Evolutionary conservation across 257 asterid species (phyloP).

Genomic region (Echium plantagineum): DNA sequence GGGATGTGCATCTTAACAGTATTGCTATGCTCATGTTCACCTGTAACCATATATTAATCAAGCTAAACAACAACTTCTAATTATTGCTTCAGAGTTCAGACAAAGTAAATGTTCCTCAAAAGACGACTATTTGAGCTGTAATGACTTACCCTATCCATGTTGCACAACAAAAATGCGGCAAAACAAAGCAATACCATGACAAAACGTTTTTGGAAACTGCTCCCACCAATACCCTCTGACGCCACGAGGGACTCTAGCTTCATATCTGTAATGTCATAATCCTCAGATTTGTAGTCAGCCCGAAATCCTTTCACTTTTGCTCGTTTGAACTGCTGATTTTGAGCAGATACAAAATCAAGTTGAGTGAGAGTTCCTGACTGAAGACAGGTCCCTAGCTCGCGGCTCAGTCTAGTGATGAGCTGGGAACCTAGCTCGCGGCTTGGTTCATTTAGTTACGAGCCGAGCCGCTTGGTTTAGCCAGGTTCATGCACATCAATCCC

Average conservation of each 20-base stretch:
- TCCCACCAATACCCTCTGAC: constrained; percentile 66
- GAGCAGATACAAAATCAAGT: constrained; percentile 31
- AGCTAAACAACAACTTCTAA: too few species aligned
- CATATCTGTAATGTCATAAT: constrained; percentile 46
- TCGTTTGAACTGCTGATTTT: constrained; percentile 28
- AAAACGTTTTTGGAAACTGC: constrained; percentile 76
- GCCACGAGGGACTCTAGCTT: constrained; percentile 32
- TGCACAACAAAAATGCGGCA: constrained; percentile 82
- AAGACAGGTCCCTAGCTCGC: constrained; percentile 23
- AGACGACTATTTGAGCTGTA: not conserved
- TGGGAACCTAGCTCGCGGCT: too few species aligned
- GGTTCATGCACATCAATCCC: too few species aligned
- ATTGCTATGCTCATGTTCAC: constrained; percentile 99
- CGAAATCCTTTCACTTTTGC: constrained; percentile 39
- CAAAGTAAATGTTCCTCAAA: not conserved
- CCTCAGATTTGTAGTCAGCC: constrained; percentile 76
- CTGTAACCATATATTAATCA: constrained; percentile 23
- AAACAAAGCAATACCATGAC: constrained; percentile 93
- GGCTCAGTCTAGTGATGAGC: too few species aligned
- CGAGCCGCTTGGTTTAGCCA: too few species aligned
- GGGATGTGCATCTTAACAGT: too few species aligned
- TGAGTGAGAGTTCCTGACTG: constrained; percentile 34
- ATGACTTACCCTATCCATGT: constrained; percentile 91
- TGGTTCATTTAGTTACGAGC: too few species aligned
- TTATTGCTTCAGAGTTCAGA: too few species aligned